Evolutionary conservation across 2,329 filamentous ascomycete genomes (phyloP).

Genomic region (Pezicula carpinea): DNA sequence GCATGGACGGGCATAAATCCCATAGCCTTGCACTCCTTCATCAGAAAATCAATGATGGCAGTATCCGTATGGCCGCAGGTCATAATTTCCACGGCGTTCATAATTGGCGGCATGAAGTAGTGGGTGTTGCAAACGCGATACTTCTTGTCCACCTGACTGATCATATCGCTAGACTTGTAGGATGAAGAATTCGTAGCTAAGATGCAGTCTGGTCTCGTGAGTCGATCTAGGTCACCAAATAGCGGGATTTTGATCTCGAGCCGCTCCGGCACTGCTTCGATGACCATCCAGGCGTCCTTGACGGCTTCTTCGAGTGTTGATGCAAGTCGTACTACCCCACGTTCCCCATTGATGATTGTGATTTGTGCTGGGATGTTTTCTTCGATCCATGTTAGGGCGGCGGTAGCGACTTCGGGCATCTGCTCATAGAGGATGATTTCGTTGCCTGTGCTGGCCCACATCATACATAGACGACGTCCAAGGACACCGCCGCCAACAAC

Average conservation of each 20-base stretch:
- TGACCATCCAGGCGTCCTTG: conserved; percentile 30
- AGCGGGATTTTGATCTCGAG: conserved; percentile 36
- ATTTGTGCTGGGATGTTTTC: conserved; percentile 25
- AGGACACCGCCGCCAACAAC: conserved; percentile 39
- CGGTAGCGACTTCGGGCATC: conserved; percentile 29
- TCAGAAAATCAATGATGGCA: conserved; percentile 25
- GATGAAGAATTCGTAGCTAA: conserved; percentile 44
- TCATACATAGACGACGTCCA: conserved; percentile 36
- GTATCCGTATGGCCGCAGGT: conserved; percentile 29
- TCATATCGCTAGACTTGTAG: conserved; percentile 38
- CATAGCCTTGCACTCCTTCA: conserved; percentile 26
- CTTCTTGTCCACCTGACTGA: conserved; percentile 31
- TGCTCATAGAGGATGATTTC: conserved; percentile 40
- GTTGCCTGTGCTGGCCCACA: conserved; percentile 38
- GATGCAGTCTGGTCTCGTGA: conserved; percentile 32
- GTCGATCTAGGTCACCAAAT: conserved; percentile 34
- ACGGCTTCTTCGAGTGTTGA: conserved; percentile 17
- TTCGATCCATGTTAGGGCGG: conserved; percentile 35
- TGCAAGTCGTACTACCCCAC: neutral
- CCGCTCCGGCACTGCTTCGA: conserved; percentile 39
- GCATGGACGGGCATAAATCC: conserved; percentile 35
- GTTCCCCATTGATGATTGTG: neutral
- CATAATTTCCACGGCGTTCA: conserved; percentile 34
- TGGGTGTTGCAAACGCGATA: conserved; percentile 38
- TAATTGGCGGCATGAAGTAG: conserved; percentile 31